Conservation (phyloP, 495 filamentous ascomycete genomes). For the Penicillium herquei region DNA sequence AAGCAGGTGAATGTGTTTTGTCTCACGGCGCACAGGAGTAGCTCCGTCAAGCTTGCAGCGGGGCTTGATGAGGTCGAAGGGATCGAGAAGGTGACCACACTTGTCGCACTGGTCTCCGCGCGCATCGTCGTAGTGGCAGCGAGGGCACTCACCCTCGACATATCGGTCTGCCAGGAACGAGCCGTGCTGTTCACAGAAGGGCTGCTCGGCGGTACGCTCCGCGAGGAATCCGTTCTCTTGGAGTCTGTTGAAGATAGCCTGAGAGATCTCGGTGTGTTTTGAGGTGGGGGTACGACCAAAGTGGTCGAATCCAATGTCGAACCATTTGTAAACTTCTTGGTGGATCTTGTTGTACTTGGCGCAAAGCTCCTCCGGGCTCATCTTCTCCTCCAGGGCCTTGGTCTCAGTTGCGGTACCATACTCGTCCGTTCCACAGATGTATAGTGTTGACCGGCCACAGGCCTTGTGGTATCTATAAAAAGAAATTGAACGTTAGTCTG, state of each 20-base stretch:
- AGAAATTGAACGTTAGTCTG: constrained; percentile 15
- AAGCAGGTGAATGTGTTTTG: constrained; percentile 72
- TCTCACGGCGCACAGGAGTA: constrained; percentile 68
- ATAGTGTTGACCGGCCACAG: constrained; percentile 60
- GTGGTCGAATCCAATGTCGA: constrained; percentile 78
- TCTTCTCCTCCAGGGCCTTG: constrained; percentile 66
- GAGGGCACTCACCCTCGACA: constrained; percentile 85
- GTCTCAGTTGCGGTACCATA: constrained; percentile 88
- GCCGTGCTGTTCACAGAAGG: constrained; percentile 80
- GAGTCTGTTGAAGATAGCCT: constrained; percentile 78
- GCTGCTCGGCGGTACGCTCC: constrained; percentile 73
- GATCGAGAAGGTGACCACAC: constrained; percentile 78
- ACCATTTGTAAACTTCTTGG: constrained; percentile 84
- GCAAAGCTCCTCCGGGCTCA: constrained; percentile 72
- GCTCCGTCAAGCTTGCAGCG: constrained; percentile 82
- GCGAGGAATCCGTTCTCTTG: constrained; percentile 78
- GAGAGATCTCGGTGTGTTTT: constrained; percentile 82
- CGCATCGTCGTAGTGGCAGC: constrained; percentile 77
- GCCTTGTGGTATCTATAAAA: constrained; percentile 63
- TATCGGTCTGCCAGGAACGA: constrained; percentile 91
- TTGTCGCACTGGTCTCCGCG: constrained; percentile 87
- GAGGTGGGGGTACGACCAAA: constrained; percentile 82
- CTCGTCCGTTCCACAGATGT: constrained; percentile 62
- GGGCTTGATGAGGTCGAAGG: constrained; percentile 57
- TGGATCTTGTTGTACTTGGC: constrained; percentile 85